Evolutionary conservation across 306 rosid species (phyloP).

Genomic region (Elaeagnus macrophylla): DNA sequence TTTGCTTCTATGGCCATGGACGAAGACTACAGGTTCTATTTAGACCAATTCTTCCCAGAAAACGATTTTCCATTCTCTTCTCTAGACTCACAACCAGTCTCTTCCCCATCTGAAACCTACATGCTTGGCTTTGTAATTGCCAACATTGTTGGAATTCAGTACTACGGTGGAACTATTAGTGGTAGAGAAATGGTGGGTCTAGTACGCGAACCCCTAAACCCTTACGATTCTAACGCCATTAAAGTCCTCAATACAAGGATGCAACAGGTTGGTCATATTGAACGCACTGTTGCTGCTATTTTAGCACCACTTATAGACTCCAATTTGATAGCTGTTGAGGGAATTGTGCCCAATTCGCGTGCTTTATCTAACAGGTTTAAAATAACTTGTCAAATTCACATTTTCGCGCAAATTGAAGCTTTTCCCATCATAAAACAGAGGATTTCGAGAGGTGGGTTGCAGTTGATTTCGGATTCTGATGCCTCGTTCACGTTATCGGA

Average conservation of each 20-base stretch:
- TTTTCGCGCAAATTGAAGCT: slow-evolving; percentile 29
- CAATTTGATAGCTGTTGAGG: slow-evolving; percentile 30
- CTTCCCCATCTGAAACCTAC: slow-evolving; percentile 27
- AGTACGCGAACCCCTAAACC: slow-evolving; percentile 59
- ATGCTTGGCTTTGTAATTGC: slow-evolving; percentile 51
- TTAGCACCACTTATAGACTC: slow-evolving; percentile 56
- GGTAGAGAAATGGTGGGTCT: slow-evolving; percentile 68
- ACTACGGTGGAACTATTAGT: slow-evolving; percentile 45
- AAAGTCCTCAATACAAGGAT: slow-evolving; percentile 43
- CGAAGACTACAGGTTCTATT: slow-evolving; percentile 2
- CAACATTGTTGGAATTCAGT: slow-evolving; percentile 47
- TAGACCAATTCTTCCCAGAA: too few relatives aligned
- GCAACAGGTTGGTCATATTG: slow-evolving; percentile 50
- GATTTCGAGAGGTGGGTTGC: slow-evolving; percentile 29
- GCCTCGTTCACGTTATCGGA: slow-evolving; percentile 48
- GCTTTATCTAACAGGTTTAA: slow-evolving; percentile 15
- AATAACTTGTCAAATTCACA: slow-evolving; percentile 57
- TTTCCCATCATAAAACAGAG: slow-evolving; percentile 21
- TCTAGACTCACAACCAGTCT: slow-evolving; percentile 14
- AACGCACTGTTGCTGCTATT: slow-evolving; percentile 41
- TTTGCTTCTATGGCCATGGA: slow-evolving; percentile 14
- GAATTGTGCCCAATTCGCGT: slow-evolving; percentile 47
- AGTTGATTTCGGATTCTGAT: slow-evolving; percentile 29
- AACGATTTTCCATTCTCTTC: not conserved
- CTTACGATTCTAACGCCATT: slow-evolving; percentile 56